Evolutionary conservation across 2,329 filamentous ascomycete genomes (phyloP).

Genomic region (Calonectria honghensis): DNA sequence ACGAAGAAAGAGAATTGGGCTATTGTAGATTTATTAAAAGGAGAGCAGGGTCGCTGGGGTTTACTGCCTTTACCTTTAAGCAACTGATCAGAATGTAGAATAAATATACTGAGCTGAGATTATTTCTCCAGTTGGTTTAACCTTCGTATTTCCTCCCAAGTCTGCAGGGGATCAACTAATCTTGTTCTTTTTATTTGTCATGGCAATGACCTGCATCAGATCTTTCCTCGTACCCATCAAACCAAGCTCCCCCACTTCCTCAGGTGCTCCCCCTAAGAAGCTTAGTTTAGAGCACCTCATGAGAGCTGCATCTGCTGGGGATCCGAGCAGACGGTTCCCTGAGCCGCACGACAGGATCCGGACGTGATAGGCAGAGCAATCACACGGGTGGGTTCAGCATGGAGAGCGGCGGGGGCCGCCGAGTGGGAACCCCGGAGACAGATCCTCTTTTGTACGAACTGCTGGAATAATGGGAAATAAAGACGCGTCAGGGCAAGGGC

Average conservation of each 20-base stretch:
- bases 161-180: background rate
- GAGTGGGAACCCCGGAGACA: slow-evolving; percentile 23
- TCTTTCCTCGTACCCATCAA: background rate
- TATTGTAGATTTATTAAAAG: slow-evolving; percentile 1
- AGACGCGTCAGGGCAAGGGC: background rate
- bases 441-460: slow-evolving; percentile 11
- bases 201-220: slow-evolving; percentile 12
- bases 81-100: background rate
- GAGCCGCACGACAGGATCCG: slow-evolving; percentile 10
- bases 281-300: slow-evolving; percentile 21
- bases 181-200: slow-evolving; percentile 16
- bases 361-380: slow-evolving; percentile 26
- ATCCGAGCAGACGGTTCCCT: slow-evolving; percentile 14
- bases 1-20: background rate
- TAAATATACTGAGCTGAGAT: background rate
- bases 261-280: slow-evolving; percentile 10
- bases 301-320: slow-evolving; percentile 1
- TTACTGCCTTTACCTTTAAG: too few species aligned
- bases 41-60: background rate
- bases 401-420: background rate
- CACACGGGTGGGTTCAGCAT: background rate
- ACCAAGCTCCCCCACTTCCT: background rate
- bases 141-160: background rate
- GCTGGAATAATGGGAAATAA: slow-evolving; percentile 9
- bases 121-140: background rate